Base-by-base conservation (phyloP, 2,329 filamentous ascomycete species). In the Ophiostoma fasciatum region DNA sequence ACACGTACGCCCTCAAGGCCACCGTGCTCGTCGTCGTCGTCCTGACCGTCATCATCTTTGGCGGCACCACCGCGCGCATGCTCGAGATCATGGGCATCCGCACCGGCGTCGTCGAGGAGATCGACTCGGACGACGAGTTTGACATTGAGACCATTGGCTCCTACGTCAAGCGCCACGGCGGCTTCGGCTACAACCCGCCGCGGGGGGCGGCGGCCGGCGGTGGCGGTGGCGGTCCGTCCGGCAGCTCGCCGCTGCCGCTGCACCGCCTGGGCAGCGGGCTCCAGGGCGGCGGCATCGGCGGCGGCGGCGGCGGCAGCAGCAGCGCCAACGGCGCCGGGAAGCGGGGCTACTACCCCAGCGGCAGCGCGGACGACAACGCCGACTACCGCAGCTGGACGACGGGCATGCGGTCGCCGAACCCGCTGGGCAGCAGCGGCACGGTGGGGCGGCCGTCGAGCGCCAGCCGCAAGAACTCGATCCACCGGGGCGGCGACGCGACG, bases 1-100 rank as follows among this genome's bases (percentile, higher is more conserved):
- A 93, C 51, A 77, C 76, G 1, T 79, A 78, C 39, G 82, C 84
- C 1, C 66, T 98, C 25, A 80, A 85, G 48, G 90, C 90, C 7
- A 98, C 90, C 0, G 88, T 98, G n/a, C 65, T 98, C 10, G 87
- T 98, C 9, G 90, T 96, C 0, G 90, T 98, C 5, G 88, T 98
- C 48, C 64, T 98, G 42, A 96, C 90, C 0, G 90, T 98, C 49
- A 98, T 98, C 58, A 96, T 98, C 43, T 98, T 98, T 49, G 90
- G 90, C 37, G 90, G 90, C 35, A 98, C 90, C 7, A 98, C 90
- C 1, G 87, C 88, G 11, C 79, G 88, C 38, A 98, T 98, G 90
- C 66, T 98, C 14, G 90, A 98, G 55, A 98, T 98, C 37, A 63
- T 96, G 13, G 82, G 85, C n/a, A 98, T 98, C 42, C 75, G 84